Evolutionary conservation across 2,329 filamentous ascomycete genomes (phyloP).

Genomic region (Aureobasidium uvarum): DNA sequence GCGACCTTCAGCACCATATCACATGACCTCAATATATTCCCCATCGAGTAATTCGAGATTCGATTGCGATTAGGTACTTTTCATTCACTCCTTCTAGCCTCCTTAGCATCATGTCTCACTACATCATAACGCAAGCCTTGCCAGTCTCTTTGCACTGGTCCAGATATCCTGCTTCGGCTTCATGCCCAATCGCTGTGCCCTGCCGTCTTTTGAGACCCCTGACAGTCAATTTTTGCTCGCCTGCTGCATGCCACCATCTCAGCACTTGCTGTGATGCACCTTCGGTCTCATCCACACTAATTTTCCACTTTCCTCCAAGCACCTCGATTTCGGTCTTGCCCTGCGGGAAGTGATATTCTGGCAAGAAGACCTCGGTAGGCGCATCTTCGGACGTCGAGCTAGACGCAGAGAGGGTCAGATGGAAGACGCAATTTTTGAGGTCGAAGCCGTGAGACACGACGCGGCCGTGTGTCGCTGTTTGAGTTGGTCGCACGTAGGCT

Average conservation of each 20-base stretch:
- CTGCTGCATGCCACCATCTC: conserved; percentile 89
- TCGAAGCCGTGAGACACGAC: conserved; percentile 76
- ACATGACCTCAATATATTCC: conserved; percentile 16
- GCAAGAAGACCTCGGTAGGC: conserved; percentile 81
- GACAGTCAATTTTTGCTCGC: conserved; percentile 75
- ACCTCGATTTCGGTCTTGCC: conserved; percentile 69
- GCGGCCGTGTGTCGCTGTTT: conserved; percentile 70
- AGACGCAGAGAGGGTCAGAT: conserved; percentile 64
- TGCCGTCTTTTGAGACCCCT: conserved; percentile 67
- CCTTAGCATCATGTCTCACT: neutral
- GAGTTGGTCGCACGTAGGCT: conserved; percentile 84
- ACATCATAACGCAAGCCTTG: conserved; percentile 16
- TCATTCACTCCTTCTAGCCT: neutral
- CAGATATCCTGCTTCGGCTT: conserved; percentile 72
- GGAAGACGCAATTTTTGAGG: conserved; percentile 73
- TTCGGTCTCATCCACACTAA: conserved; percentile 66
- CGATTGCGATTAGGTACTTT: neutral
- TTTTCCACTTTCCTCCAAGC: conserved; percentile 85
- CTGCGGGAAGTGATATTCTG: conserved; percentile 87
- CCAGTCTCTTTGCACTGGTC: conserved; percentile 52
- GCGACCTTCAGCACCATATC: conserved; percentile 10
- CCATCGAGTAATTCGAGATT: neutral
- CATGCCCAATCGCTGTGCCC: conserved; percentile 41
- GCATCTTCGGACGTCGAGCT: conserved; percentile 59
- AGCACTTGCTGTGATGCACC: conserved; percentile 67